phyloP scores from a whole-genome alignment of 345 rosid genomes.

The Lepidium sativum region DNA sequence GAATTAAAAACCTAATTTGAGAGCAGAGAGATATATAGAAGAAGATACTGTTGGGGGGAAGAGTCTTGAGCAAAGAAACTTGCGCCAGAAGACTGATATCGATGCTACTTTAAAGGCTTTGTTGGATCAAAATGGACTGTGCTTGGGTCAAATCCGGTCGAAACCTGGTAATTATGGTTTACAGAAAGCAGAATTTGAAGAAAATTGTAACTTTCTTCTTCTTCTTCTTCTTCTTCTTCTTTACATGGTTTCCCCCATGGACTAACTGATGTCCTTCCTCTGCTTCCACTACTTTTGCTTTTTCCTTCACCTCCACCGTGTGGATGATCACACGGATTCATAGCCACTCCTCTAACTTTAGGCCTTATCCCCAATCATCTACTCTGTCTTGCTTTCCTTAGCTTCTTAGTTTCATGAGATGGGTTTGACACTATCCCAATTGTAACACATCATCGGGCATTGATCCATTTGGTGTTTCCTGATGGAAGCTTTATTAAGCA shows the following conservation, averaged over 20 bases:
- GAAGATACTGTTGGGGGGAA: too few relatives aligned
- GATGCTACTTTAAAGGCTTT: too few relatives aligned
- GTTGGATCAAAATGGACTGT: too few relatives aligned
- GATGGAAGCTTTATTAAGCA: too few relatives aligned
- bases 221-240: slow-evolving; percentile 49
- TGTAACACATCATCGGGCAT: slow-evolving; percentile 64
- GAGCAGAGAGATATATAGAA: too few relatives aligned
- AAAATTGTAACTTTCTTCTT: neutral
- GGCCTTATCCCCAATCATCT: slow-evolving; percentile 84
- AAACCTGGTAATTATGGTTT: too few relatives aligned
- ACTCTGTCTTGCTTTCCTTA: slow-evolving; percentile 81
- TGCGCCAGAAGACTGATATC: too few relatives aligned
- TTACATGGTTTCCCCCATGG: slow-evolving; percentile 96
- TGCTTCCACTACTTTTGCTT: slow-evolving; percentile 73
- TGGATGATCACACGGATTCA: slow-evolving; percentile 90
- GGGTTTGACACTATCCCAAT: slow-evolving; percentile 66
- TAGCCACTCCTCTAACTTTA: slow-evolving; percentile 69
- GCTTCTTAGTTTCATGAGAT: slow-evolving; percentile 50
- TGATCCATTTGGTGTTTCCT: too few relatives aligned
- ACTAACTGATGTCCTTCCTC: slow-evolving; percentile 52
- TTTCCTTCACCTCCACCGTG: slow-evolving; percentile 96
- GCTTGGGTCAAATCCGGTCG: too few relatives aligned
- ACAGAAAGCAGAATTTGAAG: neutral
- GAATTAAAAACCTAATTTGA: too few relatives aligned
- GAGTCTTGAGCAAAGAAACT: too few relatives aligned